phyloP scores from a whole-genome alignment of 31 red algal species.

The Endocladia muricata region DNA sequence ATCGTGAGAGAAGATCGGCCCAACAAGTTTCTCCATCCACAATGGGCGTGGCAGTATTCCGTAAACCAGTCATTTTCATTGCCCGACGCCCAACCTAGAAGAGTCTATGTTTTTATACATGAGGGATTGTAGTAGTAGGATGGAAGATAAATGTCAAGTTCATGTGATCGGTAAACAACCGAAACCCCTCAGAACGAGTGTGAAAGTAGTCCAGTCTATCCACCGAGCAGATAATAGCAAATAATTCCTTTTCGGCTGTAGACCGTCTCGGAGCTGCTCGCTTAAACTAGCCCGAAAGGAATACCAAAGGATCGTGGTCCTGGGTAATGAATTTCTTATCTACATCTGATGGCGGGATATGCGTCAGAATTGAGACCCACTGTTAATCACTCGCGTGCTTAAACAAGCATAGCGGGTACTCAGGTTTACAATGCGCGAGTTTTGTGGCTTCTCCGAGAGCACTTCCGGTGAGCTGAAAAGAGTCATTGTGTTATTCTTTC shows the following conservation, averaged over 20 bases:
- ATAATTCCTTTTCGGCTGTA: constrained; percentile 7
- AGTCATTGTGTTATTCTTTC: not conserved
- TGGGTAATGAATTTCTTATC: not conserved
- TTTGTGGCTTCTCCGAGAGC: not conserved
- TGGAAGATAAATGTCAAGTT: constrained; percentile 19
- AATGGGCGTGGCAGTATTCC: not conserved
- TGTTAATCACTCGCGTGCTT: constrained; percentile 14
- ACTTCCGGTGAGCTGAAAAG: not conserved
- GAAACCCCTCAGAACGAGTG: not conserved
- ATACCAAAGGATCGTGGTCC: constrained; percentile 1
- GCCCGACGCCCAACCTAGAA: constrained; percentile 3
- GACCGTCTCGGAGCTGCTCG: not conserved
- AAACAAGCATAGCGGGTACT: constrained; percentile 8
- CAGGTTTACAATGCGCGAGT: not conserved
- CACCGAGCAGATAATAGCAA: constrained; percentile 5
- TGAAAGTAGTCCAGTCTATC: constrained; percentile 8
- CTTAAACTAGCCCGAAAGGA: constrained; percentile 20
- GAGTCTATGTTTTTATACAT: not conserved
- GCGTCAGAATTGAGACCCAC: not conserved
- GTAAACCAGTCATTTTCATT: not conserved
- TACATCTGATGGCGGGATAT: not conserved
- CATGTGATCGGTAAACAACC: constrained; percentile 17
- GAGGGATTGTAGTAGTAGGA: not conserved
- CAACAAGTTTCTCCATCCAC: constrained; percentile 2
- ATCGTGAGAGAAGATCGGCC: constrained; percentile 17